Evolutionary conservation across 2,329 filamentous ascomycete species (phyloP), one percentile per base, ranked within the genome.

Genomic region (Karstenula rhodostoma): DNA sequence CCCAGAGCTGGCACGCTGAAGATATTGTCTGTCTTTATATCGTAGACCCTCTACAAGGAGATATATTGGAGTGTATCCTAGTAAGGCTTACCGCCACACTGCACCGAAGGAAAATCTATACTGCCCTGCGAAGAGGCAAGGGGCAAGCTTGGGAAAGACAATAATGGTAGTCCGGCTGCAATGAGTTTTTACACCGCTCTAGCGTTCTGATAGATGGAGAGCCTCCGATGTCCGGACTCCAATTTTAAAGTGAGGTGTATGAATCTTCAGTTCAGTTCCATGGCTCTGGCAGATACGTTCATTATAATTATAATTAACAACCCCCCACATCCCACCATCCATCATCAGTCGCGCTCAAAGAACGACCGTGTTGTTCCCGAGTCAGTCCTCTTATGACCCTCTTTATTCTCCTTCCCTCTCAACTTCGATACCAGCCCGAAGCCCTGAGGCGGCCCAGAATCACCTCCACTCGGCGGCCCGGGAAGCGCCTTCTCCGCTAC

Each of bases 1-100:
- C 8, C 32, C 32, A 5, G 48, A 51, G 37, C 22, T 40, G 5
- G 48, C 48, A 13, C 48, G 48, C 33, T 33, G 48, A 1, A 40
- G 27, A 40, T 51, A 51, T n/a, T n/a, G n/a, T n/a, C 13, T 51
- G 48, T 22, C 48, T 51, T 22, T 51, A 51, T n/a, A 27, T 51
- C n/a, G 12, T 51, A 22, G 48, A 40, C 33, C 13, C 17, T 8
- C 48, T 40, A 13, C 1, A 27, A 35, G 33, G 4, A 25, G 22
- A 51, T 1, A 23, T 51, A 7, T 15, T 19, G 7, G 8, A 40
- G 22, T 40, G 19, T 8, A 25, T 51, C 19, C 19, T 33, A 40
- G 7, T 33, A 35, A 52, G 15, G 35, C 49, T 52, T 17, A 6
- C 42, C 17, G 25, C 27, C 32, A 52, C 13, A 7, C 22, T 52